phyloP scores from a whole-genome alignment of 2,329 filamentous ascomycete species.

The Exophiala sp. region DNA sequence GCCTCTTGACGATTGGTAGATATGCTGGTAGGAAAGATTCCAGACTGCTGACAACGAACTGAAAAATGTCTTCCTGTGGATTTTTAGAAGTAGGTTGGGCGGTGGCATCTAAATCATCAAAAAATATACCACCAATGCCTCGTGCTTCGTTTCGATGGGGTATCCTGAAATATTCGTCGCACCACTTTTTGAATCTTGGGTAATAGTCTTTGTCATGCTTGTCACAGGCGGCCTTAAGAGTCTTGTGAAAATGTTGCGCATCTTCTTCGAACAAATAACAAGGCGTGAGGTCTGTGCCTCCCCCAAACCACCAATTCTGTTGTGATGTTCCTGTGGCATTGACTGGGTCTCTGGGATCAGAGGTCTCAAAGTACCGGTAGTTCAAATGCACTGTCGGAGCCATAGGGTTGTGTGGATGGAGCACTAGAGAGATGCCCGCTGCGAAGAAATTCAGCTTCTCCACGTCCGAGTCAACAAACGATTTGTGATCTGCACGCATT shows the following conservation, averaged over 20 bases:
- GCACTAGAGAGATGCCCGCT: slow-evolving; percentile 82
- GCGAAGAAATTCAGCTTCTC: slow-evolving; percentile 92
- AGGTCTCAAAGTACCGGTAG: slow-evolving; percentile 97
- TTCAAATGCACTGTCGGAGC: slow-evolving; percentile 96
- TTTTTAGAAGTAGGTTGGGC: slow-evolving; percentile 54
- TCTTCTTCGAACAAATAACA: slow-evolving; percentile 95
- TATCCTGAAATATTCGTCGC: slow-evolving; percentile 93
- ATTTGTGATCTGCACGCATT: slow-evolving; percentile 94
- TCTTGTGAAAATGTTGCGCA: slow-evolving; percentile 91
- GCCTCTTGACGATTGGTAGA: slow-evolving; percentile 75
- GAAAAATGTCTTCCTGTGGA: slow-evolving; percentile 82
- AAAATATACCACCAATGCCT: slow-evolving; percentile 94
- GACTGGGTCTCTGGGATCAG: slow-evolving; percentile 69
- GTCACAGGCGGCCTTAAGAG: slow-evolving; percentile 88
- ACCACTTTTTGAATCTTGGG: slow-evolving; percentile 94
- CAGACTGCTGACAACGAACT: slow-evolving; percentile 79
- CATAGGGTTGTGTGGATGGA: slow-evolving; percentile 93
- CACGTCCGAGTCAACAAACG: slow-evolving; percentile 66
- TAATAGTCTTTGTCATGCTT: slow-evolving; percentile 90
- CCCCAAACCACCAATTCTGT: slow-evolving; percentile 95
- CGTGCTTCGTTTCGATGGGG: slow-evolving; percentile 83
- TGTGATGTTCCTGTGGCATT: slow-evolving; percentile 42
- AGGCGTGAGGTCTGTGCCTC: slow-evolving; percentile 88
- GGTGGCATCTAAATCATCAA: slow-evolving; percentile 80
- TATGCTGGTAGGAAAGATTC: slow-evolving; percentile 86